Conservation (phyloP, 176 grass and related monocot genomes). For the Lolium perenne region DNA sequence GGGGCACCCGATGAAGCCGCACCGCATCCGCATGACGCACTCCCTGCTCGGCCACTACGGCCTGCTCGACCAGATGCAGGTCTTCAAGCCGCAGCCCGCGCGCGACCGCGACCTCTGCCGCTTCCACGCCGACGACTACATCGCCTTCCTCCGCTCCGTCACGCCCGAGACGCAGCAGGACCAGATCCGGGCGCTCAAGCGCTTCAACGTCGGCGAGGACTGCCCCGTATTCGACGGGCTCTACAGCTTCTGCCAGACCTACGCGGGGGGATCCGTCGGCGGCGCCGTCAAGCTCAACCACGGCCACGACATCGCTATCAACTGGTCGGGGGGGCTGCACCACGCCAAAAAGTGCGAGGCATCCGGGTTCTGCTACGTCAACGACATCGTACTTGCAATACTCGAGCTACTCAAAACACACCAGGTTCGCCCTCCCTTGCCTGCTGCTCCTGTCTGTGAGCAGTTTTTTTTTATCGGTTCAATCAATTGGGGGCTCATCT, state of each 20-base stretch:
- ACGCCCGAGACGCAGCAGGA: constrained; percentile 87
- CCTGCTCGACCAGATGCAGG: constrained; percentile 77
- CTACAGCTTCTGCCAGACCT: constrained; percentile 90
- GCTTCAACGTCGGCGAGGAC: constrained; percentile 90
- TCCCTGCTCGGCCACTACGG: constrained; percentile 68
- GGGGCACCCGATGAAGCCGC: constrained; percentile 92
- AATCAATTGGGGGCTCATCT: too few species aligned
- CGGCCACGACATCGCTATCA: constrained; percentile 85
- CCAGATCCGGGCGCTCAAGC: constrained; percentile 62
- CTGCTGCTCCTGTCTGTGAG: too few species aligned
- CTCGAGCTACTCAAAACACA: constrained; percentile 79
- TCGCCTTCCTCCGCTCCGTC: constrained; percentile 74
- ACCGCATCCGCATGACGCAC: constrained; percentile 97
- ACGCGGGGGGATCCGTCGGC: constrained; percentile 79
- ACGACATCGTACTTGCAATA: constrained; percentile 89
- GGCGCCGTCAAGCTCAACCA: constrained; percentile 80
- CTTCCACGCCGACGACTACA: constrained; percentile 96
- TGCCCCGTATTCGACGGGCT: constrained; percentile 88
- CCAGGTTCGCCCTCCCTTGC: constrained; percentile 23
- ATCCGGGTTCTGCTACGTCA: constrained; percentile 91
- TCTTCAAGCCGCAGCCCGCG: constrained; percentile 63
- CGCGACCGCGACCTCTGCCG: constrained; percentile 76
- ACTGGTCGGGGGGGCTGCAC: constrained; percentile 84
- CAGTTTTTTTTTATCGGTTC: too few species aligned
- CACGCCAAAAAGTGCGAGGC: constrained; percentile 89